These are phyloP conservation scores for Ceratocystis lukuohia DNA, from an alignment of 2,329 filamentous ascomycete species.

Conservation along the genomic window DNA sequence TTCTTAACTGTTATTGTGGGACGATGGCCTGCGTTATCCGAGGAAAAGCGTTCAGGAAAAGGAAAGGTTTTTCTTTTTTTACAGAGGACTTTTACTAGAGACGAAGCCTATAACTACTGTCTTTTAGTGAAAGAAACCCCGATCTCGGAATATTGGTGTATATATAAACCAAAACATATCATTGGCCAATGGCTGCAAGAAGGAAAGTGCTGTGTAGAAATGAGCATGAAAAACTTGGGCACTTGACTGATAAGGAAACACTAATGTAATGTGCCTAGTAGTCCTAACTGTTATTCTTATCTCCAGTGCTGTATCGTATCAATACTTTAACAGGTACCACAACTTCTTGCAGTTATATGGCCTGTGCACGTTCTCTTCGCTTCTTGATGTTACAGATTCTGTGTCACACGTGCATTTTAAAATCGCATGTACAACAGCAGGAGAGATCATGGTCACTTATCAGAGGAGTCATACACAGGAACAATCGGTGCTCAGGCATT, in stretches of 20 bases:
- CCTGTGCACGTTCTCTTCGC: background rate
- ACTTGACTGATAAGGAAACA: background rate
- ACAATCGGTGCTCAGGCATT: background rate
- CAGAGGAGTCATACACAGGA: slow-evolving; percentile 10
- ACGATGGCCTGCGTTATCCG: background rate
- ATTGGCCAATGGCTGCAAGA: background rate
- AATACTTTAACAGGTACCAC: background rate
- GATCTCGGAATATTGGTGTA: background rate
- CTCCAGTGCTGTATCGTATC: background rate
- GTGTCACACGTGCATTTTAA: slow-evolving; percentile 12
- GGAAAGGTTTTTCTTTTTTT: background rate
- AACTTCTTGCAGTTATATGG: background rate
- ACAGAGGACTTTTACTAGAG: background rate
- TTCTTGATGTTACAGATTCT: slow-evolving; percentile 2
- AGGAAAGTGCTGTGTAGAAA: background rate
- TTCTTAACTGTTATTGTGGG: background rate
- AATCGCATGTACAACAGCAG: background rate
- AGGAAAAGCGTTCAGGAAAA: background rate
- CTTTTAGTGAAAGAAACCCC: background rate
- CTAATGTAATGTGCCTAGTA: background rate
- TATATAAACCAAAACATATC: background rate
- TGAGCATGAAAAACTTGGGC: background rate
- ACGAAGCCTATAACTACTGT: background rate
- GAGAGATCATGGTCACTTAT: background rate
- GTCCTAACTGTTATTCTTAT: too few species aligned